phyloP scores from a whole-genome alignment of 2,329 filamentous ascomycete genomes.

The Aspergillus fijiensis region DNA sequence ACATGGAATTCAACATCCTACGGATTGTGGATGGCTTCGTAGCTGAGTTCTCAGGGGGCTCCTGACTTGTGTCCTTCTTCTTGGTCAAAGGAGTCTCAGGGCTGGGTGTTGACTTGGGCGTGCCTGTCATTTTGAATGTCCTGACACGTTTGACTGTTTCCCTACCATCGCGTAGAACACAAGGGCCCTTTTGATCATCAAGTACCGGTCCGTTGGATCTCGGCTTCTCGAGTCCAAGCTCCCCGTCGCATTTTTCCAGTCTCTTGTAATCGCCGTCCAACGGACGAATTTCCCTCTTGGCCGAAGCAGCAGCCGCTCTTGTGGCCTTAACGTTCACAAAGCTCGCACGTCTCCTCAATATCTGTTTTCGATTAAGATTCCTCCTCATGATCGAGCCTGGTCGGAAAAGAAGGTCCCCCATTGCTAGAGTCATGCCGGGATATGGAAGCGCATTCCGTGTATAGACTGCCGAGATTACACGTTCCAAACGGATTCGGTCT shows the following conservation, averaged over 20 bases:
- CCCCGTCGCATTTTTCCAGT: not conserved
- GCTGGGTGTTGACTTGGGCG: conserved; percentile 4
- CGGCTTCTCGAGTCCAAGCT: not conserved
- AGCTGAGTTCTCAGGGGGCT: conserved; percentile 2
- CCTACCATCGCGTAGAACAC: conserved; percentile 2
- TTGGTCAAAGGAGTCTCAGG: not conserved
- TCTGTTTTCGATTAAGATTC: conserved; percentile 77
- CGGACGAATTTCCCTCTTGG: not conserved
- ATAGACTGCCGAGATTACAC: conserved; percentile 75
- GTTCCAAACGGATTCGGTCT: conserved; percentile 76
- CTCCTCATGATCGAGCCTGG: conserved; percentile 80
- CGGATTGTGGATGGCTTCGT: conserved; percentile 17
- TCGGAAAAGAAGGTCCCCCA: conserved; percentile 68
- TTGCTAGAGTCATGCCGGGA: conserved; percentile 72
- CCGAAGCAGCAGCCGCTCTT: not conserved
- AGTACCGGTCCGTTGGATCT: conserved; percentile 1
- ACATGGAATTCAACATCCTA: conserved; percentile 23
- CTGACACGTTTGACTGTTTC: conserved; percentile 11
- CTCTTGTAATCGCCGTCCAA: conserved; percentile 2
- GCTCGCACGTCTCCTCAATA: conserved; percentile 70
- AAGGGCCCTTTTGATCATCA: conserved; percentile 8
- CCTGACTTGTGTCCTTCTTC: conserved; percentile 7
- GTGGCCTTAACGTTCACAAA: conserved; percentile 45
- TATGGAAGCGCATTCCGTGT: conserved; percentile 77
- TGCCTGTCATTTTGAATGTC: conserved; percentile 11